Conservation (phyloP, 805 yeast species). For the Candida namnaoensis region DNA sequence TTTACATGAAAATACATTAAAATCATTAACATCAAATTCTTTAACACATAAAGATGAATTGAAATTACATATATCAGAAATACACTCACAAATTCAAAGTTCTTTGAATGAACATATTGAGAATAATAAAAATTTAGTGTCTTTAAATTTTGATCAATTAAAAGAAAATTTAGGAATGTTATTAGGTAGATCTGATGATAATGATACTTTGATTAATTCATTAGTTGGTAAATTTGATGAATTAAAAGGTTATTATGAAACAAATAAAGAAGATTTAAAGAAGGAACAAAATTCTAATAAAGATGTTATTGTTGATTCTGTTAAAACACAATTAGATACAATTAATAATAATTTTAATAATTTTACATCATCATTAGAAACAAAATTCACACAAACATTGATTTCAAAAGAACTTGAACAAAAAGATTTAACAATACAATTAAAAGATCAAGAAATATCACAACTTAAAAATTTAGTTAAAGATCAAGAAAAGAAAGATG, state of each 20-base stretch:
- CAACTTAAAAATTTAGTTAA: slow-evolving; percentile 5
- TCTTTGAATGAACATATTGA: background rate
- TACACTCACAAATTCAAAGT: background rate
- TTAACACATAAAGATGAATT: no score
- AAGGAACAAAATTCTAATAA: background rate
- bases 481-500: slow-evolving; percentile 2
- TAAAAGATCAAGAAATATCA: slow-evolving; percentile 11
- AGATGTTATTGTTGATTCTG: no score
- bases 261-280: background rate
- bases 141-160: background rate
- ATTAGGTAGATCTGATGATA: background rate
- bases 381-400: background rate
- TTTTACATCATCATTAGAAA: slow-evolving; percentile 15
- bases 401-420: slow-evolving; percentile 4
- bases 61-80: no score
- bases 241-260: background rate
- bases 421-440: background rate
- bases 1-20: no score
- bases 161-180: background rate
- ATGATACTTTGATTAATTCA: background rate
- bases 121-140: no score
- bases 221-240: slow-evolving; percentile 10
- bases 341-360: slow-evolving; percentile 10
- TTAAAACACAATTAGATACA: background rate
- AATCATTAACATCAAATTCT: no score